Conservation (phyloP, 2,329 filamentous ascomycete genomes). For the Xylaria sp. region DNA sequence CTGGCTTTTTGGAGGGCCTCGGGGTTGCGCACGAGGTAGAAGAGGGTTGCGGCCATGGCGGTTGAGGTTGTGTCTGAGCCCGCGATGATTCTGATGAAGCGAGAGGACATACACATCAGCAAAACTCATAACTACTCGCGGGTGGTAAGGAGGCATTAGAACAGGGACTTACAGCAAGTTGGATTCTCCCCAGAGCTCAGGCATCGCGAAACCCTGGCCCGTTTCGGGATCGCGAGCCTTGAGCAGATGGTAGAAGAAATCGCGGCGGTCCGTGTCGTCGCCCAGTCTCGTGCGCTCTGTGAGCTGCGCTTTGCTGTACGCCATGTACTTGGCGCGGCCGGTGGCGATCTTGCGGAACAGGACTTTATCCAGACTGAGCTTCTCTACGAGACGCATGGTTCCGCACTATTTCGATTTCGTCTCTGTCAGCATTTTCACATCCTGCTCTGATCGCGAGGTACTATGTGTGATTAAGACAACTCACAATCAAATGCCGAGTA, state of each 20-base stretch:
- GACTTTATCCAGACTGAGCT: constrained; percentile 73
- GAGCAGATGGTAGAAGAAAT: constrained; percentile 81
- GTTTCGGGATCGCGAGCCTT: constrained; percentile 78
- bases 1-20: constrained; percentile 59
- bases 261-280: constrained; percentile 73
- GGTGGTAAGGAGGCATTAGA: not conserved
- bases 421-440: constrained; percentile 13
- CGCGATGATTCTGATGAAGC: constrained; percentile 67
- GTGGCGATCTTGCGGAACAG: constrained; percentile 74
- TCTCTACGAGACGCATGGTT: constrained; percentile 75
- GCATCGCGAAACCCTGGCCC: constrained; percentile 71
- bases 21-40: constrained; percentile 69
- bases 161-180: constrained; percentile 67
- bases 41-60: constrained; percentile 70
- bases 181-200: constrained; percentile 77
- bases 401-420: constrained; percentile 63
- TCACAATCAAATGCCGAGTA: constrained; percentile 74
- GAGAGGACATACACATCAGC: not conserved
- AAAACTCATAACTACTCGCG: not conserved
- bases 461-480: constrained; percentile 44
- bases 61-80: constrained; percentile 79
- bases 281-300: constrained; percentile 73
- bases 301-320: constrained; percentile 75
- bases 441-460: not conserved
- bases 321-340: constrained; percentile 76